These are phyloP conservation scores for Casuarina cunninghamiana DNA, from an alignment of 306 rosid genomes.

Conservation along the genomic window DNA sequence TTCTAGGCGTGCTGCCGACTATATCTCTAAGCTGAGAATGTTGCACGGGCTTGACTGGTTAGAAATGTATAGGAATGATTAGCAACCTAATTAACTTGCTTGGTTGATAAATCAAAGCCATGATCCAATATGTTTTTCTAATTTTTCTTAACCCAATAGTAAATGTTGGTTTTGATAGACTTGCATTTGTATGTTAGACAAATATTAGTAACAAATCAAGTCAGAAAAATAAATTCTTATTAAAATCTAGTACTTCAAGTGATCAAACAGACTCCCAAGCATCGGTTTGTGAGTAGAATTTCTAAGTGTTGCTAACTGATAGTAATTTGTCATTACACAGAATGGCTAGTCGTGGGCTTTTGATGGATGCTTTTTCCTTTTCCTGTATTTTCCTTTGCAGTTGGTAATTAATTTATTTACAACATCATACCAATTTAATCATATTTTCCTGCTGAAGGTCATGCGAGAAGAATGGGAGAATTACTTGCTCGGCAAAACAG, in stretches of 20 bases:
- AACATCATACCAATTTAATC: constrained; percentile 13
- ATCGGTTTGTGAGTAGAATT: neutral
- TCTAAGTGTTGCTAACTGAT: neutral
- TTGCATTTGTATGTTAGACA: neutral
- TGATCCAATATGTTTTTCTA: neutral
- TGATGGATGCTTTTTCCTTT: constrained; percentile 10
- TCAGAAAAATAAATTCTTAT: neutral
- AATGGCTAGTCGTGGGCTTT: neutral
- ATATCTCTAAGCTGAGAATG: neutral
- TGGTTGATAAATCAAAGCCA: neutral
- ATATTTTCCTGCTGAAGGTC: constrained; percentile 53
- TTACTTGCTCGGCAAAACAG: constrained; percentile 85
- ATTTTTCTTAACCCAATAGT: neutral
- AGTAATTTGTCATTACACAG: neutral
- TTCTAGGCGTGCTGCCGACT: neutral
- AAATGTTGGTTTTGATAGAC: neutral
- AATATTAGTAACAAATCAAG: too few relatives aligned
- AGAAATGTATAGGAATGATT: neutral
- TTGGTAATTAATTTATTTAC: constrained; percentile 17
- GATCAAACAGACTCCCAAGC: neutral
- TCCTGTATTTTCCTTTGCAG: constrained; percentile 6
- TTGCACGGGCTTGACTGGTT: neutral
- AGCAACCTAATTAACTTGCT: neutral
- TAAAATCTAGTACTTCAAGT: neutral
- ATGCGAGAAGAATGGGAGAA: constrained; percentile 87